These are phyloP conservation scores for Globomyces sp. DNA, from an alignment of 371 early-diverging fungal species.

Conservation along the genomic window DNA sequence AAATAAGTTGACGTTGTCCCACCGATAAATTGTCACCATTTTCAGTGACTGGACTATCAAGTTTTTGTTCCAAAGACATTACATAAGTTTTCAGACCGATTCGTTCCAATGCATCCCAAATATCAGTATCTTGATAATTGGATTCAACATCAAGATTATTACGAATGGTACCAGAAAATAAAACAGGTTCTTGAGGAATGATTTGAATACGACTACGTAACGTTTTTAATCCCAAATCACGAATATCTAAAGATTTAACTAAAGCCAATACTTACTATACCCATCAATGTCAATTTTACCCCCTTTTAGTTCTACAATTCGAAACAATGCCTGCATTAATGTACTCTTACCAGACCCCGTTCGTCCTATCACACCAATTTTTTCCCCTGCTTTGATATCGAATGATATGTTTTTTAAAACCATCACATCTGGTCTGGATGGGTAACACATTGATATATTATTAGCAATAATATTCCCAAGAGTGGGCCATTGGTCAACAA, in stretches of 20 bases:
- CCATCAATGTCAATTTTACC: constrained; percentile 71
- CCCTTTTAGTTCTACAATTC: constrained; percentile 53
- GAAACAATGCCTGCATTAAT: constrained; percentile 55
- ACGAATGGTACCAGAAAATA: constrained; percentile 71
- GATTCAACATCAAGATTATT: constrained; percentile 25
- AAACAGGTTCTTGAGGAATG: constrained; percentile 95
- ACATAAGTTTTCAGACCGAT: constrained; percentile 27
- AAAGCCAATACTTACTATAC: constrained; percentile 7
- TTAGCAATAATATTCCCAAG: constrained; percentile 1
- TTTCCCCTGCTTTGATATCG: constrained; percentile 35
- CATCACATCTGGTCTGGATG: constrained; percentile 18
- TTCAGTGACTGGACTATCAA: constrained; percentile 14
- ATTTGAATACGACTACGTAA: constrained; percentile 61
- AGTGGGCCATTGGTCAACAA: background rate
- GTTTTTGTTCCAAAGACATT: constrained; percentile 9
- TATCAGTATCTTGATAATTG: constrained; percentile 6
- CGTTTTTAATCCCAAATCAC: constrained; percentile 66
- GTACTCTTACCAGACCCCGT: constrained; percentile 43
- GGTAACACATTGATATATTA: constrained; percentile 9
- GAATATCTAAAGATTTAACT: constrained; percentile 58
- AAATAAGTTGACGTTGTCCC: constrained; percentile 87
- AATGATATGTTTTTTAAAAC: constrained; percentile 58
- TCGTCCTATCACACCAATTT: constrained; percentile 59
- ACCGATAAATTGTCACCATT: constrained; percentile 74
- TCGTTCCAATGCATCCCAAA: constrained; percentile 11